Base-by-base conservation (phyloP, 257 asterid species). In the Scutellaria barbata region DNA sequence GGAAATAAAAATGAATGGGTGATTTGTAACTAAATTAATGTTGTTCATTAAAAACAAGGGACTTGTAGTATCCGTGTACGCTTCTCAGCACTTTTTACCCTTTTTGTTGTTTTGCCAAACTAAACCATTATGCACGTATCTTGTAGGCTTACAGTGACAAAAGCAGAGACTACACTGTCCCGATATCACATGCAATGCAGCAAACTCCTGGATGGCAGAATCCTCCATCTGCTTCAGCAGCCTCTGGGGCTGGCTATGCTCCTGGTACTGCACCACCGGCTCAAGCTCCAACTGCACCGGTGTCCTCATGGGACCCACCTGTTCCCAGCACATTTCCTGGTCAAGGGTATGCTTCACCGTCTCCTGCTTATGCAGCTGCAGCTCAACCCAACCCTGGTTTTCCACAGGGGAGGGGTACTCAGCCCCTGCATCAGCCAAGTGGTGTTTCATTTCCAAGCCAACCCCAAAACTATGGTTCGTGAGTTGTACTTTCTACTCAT, bases 81-180 rank as follows among this genome's bases (percentile, higher is more conserved):
- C 74, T 74, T 79, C 81, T 77, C 14, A 13, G 43, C 77, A 46
- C 54, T 13, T 39, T 37, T 63, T 61, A 18, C 33, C 30, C 55
- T 66, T 73, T 67, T 37, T 62, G 40, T 46, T 63, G 39, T 64
- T 48, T 46, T n/a, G 66, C 41, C 5, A 20, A 39, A 58, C 57
- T 72, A 18, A 72, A 52, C 64, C 55, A 13, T 55, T 22, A 54
- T 48, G 22, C 16, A 22, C n/a, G 25, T 10, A 42, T 48, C 1
- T 45, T 84, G 59, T 74, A 89, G 97, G 91, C 92, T 16, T 87
- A 84, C 90, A 85, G 87, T 83, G 97, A 87, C 84, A 91, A 83
- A 82, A 89, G 95, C 79, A 77, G 96, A 82, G 97, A 87, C 63
- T 89, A 84, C 85, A 89, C 93, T 20, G 69, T 91, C 80, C 86